Evolutionary conservation across 2,329 filamentous ascomycete species (phyloP), one percentile per base, ranked within the genome.

Genomic region (Clonostachys rosea): DNA sequence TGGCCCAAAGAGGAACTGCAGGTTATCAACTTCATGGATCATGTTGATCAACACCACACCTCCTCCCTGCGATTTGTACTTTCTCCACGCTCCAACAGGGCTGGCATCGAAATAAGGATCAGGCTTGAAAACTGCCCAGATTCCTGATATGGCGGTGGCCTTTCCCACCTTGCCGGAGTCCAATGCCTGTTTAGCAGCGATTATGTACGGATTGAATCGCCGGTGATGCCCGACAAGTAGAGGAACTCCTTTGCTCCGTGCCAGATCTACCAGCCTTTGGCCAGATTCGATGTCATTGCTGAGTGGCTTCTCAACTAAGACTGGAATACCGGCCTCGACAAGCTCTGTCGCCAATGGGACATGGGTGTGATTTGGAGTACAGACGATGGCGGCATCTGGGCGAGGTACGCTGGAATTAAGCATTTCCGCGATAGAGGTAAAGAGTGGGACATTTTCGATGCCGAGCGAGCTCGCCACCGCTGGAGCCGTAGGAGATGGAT

Each of bases 321-420:
- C 64, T 44, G 80, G 73, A n/a, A 82, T 59, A 1, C 70, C 73
- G 1, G 60, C 66, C 0, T 64, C 54, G 2, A 79, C 64, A 2
- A 83, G 63, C 39, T 74, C 65, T n/a, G 66, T 69, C 3, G 75
- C 64, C 2, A 82, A 50, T 0, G 71, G 43, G 5, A 79, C 77
- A 49, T 83, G 79, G 0, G 76, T 81, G 52, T 76, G 68, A 53
- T 82, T 83, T 4, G 79, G 79, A 0, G 79, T 83, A 64, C 78
- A 80, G 43, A 83, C 70, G 39, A 83, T 74, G 20, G 78, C 78
- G 35, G 72, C 78, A 43, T 78, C 69, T 12, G 77, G 75, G 64
- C 44, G 80, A 73, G n/a, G 82, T 59, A 1, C 39, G 8, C 52
- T 33, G 0, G 65, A 68, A 6, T 58, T 52, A 0, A 82, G 54